Percentiles rank a stretch among this genome's conserved stretches.
phyloP scores from a whole-genome alignment of 2,329 filamentous ascomycete genomes.

The Fusarium nodosum region DNA sequence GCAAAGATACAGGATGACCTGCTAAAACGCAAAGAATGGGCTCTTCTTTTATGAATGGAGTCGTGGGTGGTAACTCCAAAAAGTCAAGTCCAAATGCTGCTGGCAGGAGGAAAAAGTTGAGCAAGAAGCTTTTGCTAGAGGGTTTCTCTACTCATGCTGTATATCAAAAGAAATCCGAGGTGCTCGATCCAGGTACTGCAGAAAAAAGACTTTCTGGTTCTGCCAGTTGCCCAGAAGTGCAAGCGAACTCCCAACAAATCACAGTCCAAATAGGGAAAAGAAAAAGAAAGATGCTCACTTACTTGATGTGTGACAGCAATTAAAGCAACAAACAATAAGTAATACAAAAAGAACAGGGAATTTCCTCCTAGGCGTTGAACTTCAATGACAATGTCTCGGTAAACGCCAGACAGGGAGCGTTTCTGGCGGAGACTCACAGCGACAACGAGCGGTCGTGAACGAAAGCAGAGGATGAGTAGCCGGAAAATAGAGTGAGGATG shows the following conservation, averaged over 20 bases:
- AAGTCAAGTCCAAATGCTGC: background rate
- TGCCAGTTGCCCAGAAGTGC: slow-evolving; percentile 15
- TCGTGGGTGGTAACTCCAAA: background rate
- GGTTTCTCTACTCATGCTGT: background rate
- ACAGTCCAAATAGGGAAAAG: background rate
- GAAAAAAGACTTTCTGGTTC: background rate
- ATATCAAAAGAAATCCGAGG: background rate
- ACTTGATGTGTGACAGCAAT: slow-evolving; percentile 50
- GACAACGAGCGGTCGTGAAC: slow-evolving; percentile 20
- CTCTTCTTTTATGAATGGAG: background rate
- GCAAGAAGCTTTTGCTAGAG: background rate
- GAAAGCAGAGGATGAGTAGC: slow-evolving; percentile 11
- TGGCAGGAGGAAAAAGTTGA: background rate
- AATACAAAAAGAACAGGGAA: slow-evolving; percentile 54
- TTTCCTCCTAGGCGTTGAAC: slow-evolving; percentile 43
- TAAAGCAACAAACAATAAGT: slow-evolving; percentile 55
- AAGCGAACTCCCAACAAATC: background rate
- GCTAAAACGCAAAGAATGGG: background rate
- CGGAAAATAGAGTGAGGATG: slow-evolving; percentile 23
- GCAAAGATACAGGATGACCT: slow-evolving; percentile 45
- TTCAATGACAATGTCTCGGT: slow-evolving; percentile 17
- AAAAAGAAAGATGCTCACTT: slow-evolving; percentile 41
- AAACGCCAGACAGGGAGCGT: slow-evolving; percentile 30
- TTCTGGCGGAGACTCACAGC: slow-evolving; percentile 21
- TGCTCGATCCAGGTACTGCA: no score